A percentile compares a stretch with the other conserved stretches of the same genome.
Conservation (phyloP, 208 protist genomes). For the Leishmania gerbilli region DNA sequence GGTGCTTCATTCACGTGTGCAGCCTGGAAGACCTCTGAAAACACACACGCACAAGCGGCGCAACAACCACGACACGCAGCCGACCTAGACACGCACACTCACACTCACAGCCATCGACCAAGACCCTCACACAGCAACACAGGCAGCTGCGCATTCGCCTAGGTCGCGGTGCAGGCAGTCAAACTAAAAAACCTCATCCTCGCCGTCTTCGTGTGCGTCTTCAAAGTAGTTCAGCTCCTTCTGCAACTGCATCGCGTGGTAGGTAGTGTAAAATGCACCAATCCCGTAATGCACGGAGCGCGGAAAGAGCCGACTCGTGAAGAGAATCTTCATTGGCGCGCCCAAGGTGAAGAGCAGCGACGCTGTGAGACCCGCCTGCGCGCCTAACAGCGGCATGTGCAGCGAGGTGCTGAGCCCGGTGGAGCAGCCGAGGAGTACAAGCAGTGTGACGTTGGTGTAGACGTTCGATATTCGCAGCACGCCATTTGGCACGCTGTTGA, state of each 20-base stretch:
- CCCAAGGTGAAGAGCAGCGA: slow-evolving; percentile 58
- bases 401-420: slow-evolving; percentile 41
- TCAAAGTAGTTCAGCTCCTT: slow-evolving; percentile 51
- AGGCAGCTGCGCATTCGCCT: background rate
- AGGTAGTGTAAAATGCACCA: slow-evolving; percentile 62
- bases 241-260: slow-evolving; percentile 59
- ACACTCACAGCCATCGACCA: background rate
- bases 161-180: background rate
- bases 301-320: slow-evolving; percentile 73
- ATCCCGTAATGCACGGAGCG: slow-evolving; percentile 63
- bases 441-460: slow-evolving; percentile 61
- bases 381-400: slow-evolving; percentile 46
- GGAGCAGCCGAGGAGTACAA: slow-evolving; percentile 52
- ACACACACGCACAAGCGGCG: background rate
- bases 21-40: background rate
- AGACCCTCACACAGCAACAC: background rate
- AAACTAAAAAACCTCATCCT: slow-evolving; percentile 38
- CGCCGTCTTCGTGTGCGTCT: slow-evolving; percentile 73
- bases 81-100: background rate
- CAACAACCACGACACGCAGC: background rate
- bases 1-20: background rate
- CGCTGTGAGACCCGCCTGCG: slow-evolving; percentile 58
- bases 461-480: slow-evolving; percentile 59
- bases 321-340: slow-evolving; percentile 50
- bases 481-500: slow-evolving; percentile 77